A percentile compares a stretch with the other conserved stretches of the same genome.
Conservation (phyloP, 1,139 yeast species). For the Candida dubliniensis region DNA sequence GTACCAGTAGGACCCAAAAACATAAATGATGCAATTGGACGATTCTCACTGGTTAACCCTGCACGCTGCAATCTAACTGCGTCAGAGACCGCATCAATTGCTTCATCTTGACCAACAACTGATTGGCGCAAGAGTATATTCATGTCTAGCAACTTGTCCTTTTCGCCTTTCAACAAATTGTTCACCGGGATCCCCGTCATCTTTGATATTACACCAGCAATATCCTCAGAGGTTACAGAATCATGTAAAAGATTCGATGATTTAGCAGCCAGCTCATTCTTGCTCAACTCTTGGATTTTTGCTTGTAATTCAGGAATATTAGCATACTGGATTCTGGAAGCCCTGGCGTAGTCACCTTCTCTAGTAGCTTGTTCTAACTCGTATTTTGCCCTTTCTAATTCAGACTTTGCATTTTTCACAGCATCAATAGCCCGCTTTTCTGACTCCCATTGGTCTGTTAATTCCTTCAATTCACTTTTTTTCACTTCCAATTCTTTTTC, state of each 20-base stretch:
- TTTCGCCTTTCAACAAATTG: slow-evolving; percentile 89
- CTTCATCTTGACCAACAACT: slow-evolving; percentile 95
- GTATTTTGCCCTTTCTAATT: slow-evolving; percentile 77
- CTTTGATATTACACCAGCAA: slow-evolving; percentile 84
- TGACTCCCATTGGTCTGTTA: slow-evolving; percentile 83
- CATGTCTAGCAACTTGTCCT: slow-evolving; percentile 86
- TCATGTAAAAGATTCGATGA: slow-evolving; percentile 65
- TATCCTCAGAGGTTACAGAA: slow-evolving; percentile 91
- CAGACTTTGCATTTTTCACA: slow-evolving; percentile 75
- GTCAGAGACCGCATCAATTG: slow-evolving; percentile 83
- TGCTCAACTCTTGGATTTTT: slow-evolving; percentile 48
- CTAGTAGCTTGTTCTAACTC: slow-evolving; percentile 83
- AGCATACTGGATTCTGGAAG: slow-evolving; percentile 86
- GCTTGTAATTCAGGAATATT: slow-evolving; percentile 77
- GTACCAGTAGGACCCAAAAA: slow-evolving; percentile 98
- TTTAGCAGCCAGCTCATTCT: slow-evolving; percentile 24
- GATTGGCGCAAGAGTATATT: slow-evolving; percentile 71
- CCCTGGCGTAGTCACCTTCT: slow-evolving; percentile 80
- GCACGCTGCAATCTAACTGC: slow-evolving; percentile 97
- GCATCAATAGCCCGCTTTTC: slow-evolving; percentile 75
- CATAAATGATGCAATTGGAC: slow-evolving; percentile 96
- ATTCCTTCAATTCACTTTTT: slow-evolving; percentile 60
- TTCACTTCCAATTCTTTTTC: slow-evolving; percentile 66
- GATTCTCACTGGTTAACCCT: slow-evolving; percentile 87
- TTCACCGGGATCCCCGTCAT: slow-evolving; percentile 98